Evolutionary conservation across 306 rosid genomes (phyloP), one percentile per base, ranked within the genome.

Genomic region (Fragaria iinumae): DNA sequence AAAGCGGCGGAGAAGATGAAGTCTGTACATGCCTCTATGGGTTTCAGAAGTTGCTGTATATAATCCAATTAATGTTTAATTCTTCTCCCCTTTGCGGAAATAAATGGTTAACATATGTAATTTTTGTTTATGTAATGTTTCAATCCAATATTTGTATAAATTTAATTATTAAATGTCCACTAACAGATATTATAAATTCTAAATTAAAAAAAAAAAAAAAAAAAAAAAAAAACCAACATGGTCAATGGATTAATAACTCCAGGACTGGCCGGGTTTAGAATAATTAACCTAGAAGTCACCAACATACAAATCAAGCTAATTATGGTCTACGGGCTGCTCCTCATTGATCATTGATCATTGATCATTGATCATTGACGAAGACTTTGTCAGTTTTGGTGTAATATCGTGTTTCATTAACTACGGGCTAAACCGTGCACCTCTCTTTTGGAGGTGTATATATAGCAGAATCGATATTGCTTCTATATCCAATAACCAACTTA

Each of bases 391-490:
- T 25, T 23, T 70, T 14, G 57, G 74, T 8, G 20, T 70, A 8
- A 25, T 5, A 11, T 59, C 32, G 27, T 23, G 12, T 25, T 12
- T 32, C 0, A 62, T 32, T 16, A 47, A 48, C 70, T 21, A 52
- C 66, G 66, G 18, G 38, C 36, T 23, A 25, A 60, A 12, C 66
- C 38, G 65, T 25, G 38, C 18, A 59, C 66, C 12, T 57, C 41
- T 49, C 47, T 60, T 25, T 13, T 27, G n/a, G 72, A n/a, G 43
- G 52, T 10, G 48, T 66, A 85, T 67, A 81, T 79, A 85, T 50
- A 60, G 75, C 76, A 53, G 48, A 6, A 49, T 27, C 25, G 72
- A 45, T 36, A 25, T 65, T 18, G 70, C 6, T 36, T 38, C 20
- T 20, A 36, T 34, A 36, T 36, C 13, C 1, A 11, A 11, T 47